Conservation (phyloP, 2,329 filamentous ascomycete genomes). For the Hymenoscyphus repandus region DNA sequence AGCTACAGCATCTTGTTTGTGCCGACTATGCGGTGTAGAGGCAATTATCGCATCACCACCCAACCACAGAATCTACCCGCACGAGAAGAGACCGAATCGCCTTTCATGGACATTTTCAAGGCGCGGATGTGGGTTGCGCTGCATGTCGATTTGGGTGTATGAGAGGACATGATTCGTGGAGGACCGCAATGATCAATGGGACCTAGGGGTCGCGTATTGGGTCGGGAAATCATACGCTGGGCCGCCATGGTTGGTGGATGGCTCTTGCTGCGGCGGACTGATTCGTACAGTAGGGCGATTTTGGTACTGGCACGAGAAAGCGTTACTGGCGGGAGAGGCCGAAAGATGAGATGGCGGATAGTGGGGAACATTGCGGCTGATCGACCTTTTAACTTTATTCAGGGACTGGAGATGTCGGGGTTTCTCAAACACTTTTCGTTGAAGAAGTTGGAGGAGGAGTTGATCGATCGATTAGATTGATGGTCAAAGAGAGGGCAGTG, state of each 20-base stretch:
- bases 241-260: too few relatives aligned
- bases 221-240: conserved; percentile 2
- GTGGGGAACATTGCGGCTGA: neutral
- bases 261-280: too few relatives aligned
- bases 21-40: conserved; percentile 3
- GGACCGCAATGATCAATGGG: neutral
- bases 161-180: neutral
- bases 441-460: too few relatives aligned
- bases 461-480: too few relatives aligned
- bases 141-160: neutral
- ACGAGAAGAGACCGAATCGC: neutral
- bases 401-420: too few relatives aligned
- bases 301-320: too few relatives aligned
- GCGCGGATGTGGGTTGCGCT: neutral
- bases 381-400: too few relatives aligned
- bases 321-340: neutral
- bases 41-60: neutral
- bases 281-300: too few relatives aligned
- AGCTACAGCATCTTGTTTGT: neutral
- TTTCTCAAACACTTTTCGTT: too few relatives aligned
- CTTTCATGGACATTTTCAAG: neutral
- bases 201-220: neutral
- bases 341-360: neutral
- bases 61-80: neutral
- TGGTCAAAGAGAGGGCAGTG: too few relatives aligned